Base-by-base conservation (phyloP, 2,329 filamentous ascomycete genomes). In the Penicillium rolfsii region DNA sequence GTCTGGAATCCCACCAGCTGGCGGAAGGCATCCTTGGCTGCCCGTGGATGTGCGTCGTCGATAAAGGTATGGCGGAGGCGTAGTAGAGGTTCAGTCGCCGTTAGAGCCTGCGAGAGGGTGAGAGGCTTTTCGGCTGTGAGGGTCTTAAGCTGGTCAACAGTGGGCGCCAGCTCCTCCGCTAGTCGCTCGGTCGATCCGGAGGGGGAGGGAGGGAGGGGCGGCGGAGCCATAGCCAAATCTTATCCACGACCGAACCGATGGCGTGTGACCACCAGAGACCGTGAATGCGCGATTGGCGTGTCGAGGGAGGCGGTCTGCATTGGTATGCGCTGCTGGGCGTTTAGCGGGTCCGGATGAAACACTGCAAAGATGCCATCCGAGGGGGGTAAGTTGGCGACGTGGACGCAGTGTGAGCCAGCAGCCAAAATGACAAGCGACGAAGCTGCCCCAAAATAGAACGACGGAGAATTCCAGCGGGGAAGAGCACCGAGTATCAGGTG, bases 11-110 rank as follows among this genome's bases (percentile, higher is more conserved):
- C 93, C 59, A 85, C 83, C 28, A 93, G 84, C 71, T 91, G 87
- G 66, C 93, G 87, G 74, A 97, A 97, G 68, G 91, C 88, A 78
- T 96, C 91, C 78, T 93, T 91, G 48, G 82, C 80, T 61, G 82
- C 80, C 53, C 77, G 77, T 30, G 80, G 77, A 60, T 79, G 76
- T 65, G 77, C 76, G 63, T 79, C 78, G 60, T 86, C 84, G 64
- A 86, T 84, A 50, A 87, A 79, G 58, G 84, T 79, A 76, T 91
- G 89, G 70, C 88, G 86, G 61, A 94, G 84, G 55, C 86, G 83
- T 66, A 87, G 85, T 59, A 91, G 81, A 56, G 82, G 80, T 66
- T 86, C 83, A 64, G 84, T 74, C 38, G 89, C 77, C 7, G 78
- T 76, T 24, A 77, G 65, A 53, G 73, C 72, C 57, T 76, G 62